These are phyloP conservation scores for Taphrina flavorubra DNA, from an alignment of 1,139 yeast species.

Conservation along the genomic window DNA sequence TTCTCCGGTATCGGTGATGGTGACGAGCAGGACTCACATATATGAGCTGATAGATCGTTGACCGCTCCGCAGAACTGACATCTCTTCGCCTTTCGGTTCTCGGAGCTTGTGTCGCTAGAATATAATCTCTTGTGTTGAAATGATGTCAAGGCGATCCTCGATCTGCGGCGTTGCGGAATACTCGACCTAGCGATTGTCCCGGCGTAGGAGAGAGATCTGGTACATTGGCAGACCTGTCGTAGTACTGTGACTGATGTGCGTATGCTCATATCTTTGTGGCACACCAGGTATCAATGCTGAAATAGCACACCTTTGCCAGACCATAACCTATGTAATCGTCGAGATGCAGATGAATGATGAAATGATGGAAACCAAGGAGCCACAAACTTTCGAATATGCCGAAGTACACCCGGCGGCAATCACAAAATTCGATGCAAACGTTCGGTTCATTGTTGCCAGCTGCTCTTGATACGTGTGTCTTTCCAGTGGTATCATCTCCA, in stretches of 20 bases:
- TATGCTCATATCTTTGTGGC: neutral
- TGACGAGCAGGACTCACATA: conserved; percentile 23
- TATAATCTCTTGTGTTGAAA: neutral
- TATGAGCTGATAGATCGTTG: neutral
- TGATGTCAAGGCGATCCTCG: neutral
- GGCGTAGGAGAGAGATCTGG: neutral
- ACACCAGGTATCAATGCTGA: neutral
- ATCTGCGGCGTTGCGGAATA: neutral
- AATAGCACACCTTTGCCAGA: neutral
- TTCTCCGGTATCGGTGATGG: conserved; percentile 32
- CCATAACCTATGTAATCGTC: neutral
- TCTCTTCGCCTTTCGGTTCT: conserved; percentile 6
- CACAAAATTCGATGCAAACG: conserved; percentile 5
- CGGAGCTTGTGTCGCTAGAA: neutral
- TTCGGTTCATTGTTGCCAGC: neutral
- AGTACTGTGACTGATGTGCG: neutral
- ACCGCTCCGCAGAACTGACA: conserved; percentile 22
- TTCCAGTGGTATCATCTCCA: neutral
- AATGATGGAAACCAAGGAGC: neutral
- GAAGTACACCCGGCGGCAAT: conserved; percentile 1
- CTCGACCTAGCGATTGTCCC: neutral
- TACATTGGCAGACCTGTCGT: neutral
- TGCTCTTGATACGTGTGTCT: neutral
- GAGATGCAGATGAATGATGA: conserved; percentile 9
- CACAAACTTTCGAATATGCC: neutral